Conservation (phyloP, 2,329 filamentous ascomycete genomes). For the Neobulgaria alba region DNA sequence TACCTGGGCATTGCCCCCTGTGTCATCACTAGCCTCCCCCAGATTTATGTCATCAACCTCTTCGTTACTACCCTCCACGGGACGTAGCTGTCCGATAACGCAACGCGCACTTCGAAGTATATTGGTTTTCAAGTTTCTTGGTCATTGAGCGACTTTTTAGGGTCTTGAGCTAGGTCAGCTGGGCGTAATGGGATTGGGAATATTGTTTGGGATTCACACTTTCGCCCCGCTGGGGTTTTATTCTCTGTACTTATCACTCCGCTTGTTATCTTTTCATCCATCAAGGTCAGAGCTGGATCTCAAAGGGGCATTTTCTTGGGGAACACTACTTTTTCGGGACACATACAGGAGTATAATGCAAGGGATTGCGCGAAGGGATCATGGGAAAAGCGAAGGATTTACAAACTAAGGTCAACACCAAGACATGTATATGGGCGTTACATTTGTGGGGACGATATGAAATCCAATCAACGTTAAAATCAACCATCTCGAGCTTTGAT, state of each 20-base stretch:
- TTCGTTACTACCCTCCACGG: background rate
- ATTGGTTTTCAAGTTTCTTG: background rate
- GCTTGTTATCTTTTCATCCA: background rate
- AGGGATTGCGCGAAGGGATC: background rate
- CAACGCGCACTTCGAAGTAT: background rate
- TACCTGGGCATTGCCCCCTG: conserved; percentile 53
- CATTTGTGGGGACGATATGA: background rate
- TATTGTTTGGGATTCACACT: background rate
- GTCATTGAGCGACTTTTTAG: background rate
- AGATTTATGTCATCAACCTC: background rate
- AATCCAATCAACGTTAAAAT: background rate
- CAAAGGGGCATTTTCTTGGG: background rate
- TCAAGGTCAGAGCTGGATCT: background rate
- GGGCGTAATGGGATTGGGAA: background rate
- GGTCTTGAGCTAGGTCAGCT: background rate
- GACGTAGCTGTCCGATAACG: background rate
- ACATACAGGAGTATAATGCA: background rate
- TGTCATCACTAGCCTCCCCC: conserved; percentile 29
- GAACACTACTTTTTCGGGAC: background rate
- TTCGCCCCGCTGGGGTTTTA: background rate
- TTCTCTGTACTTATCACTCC: background rate
- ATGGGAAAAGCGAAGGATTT: background rate
- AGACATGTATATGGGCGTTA: background rate
- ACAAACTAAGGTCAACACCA: background rate
- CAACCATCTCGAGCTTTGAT: background rate